Evolutionary conservation across 352 stramenopile genomes (phyloP).

Genomic region (Phytophthora pisi): DNA sequence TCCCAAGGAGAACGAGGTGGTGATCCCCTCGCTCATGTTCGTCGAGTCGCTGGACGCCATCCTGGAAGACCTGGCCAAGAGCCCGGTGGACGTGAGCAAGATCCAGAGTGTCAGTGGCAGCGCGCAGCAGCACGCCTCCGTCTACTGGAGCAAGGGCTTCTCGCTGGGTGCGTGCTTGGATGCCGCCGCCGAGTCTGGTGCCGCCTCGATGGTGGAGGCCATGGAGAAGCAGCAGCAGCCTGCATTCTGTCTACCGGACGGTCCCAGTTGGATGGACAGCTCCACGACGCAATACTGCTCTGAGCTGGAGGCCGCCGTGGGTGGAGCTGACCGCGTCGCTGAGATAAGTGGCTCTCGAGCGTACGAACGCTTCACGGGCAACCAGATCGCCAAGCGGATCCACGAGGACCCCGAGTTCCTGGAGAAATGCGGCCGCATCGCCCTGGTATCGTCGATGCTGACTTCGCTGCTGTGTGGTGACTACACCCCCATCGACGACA

Average conservation of each 20-base stretch:
- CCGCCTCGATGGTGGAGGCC: slow-evolving; percentile 26
- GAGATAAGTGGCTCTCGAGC: slow-evolving; percentile 78
- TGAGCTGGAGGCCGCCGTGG: slow-evolving; percentile 59
- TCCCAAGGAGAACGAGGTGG: slow-evolving; percentile 50
- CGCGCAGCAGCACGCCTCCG: slow-evolving; percentile 84
- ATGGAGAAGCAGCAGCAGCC: slow-evolving; percentile 32
- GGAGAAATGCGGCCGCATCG: slow-evolving; percentile 50
- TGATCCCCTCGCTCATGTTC: slow-evolving; percentile 79
- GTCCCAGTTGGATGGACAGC: slow-evolving; percentile 88
- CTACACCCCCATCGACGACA: slow-evolving; percentile 78
- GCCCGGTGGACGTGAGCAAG: slow-evolving; percentile 41
- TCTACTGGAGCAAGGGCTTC: slow-evolving; percentile 74
- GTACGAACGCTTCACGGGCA: slow-evolving; percentile 85
- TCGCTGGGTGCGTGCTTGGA: slow-evolving; percentile 43
- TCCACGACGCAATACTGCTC: slow-evolving; percentile 67
- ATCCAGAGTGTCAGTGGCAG: slow-evolving; percentile 73
- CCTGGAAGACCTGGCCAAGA: slow-evolving; percentile 48
- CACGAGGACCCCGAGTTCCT: slow-evolving; percentile 53
- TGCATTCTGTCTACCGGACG: slow-evolving; percentile 63
- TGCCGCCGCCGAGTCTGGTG: slow-evolving; percentile 20
- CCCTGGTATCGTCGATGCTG: slow-evolving; percentile 73
- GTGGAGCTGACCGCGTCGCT: slow-evolving; percentile 61
- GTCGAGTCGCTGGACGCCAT: slow-evolving; percentile 80
- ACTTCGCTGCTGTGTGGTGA: slow-evolving; percentile 73
- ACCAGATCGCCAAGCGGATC: slow-evolving; percentile 73